Evolutionary conservation across 2,329 filamentous ascomycete genomes (phyloP).

Genomic region (Talaromyces funiculosus): DNA sequence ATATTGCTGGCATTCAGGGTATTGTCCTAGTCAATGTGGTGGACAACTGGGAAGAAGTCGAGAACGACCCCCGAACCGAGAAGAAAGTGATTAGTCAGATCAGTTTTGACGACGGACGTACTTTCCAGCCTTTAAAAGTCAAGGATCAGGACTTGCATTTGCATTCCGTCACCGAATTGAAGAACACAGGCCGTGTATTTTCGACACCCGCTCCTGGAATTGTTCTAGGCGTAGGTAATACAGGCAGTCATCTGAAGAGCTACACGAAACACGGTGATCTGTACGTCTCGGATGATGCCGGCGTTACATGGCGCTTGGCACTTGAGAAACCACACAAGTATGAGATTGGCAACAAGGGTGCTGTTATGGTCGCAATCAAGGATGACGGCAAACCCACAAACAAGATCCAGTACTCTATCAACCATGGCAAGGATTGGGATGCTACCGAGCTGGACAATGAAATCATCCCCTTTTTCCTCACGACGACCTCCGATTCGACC

Average conservation of each 20-base stretch:
- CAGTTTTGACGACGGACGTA: conserved; percentile 91
- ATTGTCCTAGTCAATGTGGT: conserved; percentile 87
- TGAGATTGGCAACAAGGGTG: conserved; percentile 91
- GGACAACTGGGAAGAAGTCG: conserved; percentile 74
- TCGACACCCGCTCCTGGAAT: conserved; percentile 90
- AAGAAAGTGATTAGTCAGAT: conserved; percentile 71
- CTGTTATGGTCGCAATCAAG: conserved; percentile 74
- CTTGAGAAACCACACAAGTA: conserved; percentile 85
- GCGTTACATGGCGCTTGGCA: conserved; percentile 70
- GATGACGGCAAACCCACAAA: conserved; percentile 57
- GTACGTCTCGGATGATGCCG: conserved; percentile 87
- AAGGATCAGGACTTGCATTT: conserved; percentile 69
- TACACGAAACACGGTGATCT: conserved; percentile 67
- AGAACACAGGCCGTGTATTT: conserved; percentile 79
- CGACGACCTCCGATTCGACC: conserved; percentile 87
- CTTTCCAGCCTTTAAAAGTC: conserved; percentile 67
- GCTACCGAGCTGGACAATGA: conserved; percentile 63
- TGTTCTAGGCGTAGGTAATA: conserved; percentile 91
- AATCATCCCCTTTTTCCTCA: conserved; percentile 67
- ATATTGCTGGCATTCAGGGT: conserved; percentile 84
- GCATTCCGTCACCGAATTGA: conserved; percentile 82
- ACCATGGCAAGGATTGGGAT: conserved; percentile 84
- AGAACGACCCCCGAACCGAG: conserved; percentile 40
- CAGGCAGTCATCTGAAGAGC: conserved; percentile 63
- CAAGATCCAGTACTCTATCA: conserved; percentile 68